Conservation (phyloP, 2,329 filamentous ascomycete species). For the Neoscytalidium dimidiatum region DNA sequence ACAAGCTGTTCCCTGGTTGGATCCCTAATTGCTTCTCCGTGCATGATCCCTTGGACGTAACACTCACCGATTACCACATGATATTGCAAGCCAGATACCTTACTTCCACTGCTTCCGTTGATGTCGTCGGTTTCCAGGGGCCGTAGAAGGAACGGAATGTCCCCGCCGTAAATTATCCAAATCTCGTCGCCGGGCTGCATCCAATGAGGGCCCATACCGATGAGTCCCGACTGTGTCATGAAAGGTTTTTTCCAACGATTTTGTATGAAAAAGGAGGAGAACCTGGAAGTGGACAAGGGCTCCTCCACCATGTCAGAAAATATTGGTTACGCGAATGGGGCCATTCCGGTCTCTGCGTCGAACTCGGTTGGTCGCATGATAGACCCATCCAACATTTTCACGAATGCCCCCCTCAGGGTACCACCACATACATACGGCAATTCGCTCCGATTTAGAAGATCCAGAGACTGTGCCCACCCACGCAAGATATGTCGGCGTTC, state of each 20-base stretch:
- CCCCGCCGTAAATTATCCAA: not conserved
- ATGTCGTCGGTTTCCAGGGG: not conserved
- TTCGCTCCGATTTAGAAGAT: too few relatives aligned
- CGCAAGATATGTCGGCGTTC: not conserved
- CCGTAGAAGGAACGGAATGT: not conserved
- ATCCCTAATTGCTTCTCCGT: not conserved
- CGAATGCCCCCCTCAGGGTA: too few relatives aligned
- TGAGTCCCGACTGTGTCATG: not conserved
- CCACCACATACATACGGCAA: too few relatives aligned
- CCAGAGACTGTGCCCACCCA: not conserved
- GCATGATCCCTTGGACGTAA: slow-evolving; percentile 7
- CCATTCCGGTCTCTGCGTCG: too few relatives aligned
- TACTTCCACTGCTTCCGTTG: not conserved
- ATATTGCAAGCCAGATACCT: not conserved
- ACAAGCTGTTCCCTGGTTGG: not conserved
- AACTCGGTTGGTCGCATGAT: too few relatives aligned
- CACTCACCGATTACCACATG: not conserved
- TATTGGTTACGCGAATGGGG: too few relatives aligned
- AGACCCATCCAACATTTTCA: too few relatives aligned
- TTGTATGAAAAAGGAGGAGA: too few relatives aligned
- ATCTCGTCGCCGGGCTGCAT: not conserved
- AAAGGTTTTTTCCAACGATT: not conserved
- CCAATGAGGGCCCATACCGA: not conserved
- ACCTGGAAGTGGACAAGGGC: too few relatives aligned
- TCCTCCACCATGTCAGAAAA: too few relatives aligned